Conservation (phyloP, 2,329 filamentous ascomycete species). For the Didymellaceae sp. region DNA sequence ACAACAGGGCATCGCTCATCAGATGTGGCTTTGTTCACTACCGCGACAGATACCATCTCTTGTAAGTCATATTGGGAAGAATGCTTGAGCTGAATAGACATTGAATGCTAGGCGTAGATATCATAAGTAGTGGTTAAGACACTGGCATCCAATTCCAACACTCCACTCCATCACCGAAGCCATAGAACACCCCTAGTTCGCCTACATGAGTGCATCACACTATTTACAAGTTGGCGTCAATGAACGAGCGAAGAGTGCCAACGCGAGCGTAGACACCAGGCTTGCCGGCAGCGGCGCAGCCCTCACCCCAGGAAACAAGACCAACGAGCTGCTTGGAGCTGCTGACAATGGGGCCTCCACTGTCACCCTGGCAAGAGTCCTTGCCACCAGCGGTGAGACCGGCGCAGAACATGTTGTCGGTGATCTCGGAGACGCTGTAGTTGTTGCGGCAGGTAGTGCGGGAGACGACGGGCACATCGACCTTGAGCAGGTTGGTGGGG, state of each 20-base stretch:
- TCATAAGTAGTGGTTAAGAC: too few relatives aligned
- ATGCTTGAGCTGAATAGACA: too few relatives aligned
- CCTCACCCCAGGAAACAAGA: slow-evolving; percentile 35
- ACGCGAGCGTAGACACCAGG: slow-evolving; percentile 39
- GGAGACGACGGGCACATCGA: slow-evolving; percentile 37
- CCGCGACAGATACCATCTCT: too few relatives aligned
- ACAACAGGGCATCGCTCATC: too few relatives aligned
- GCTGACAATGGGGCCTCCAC: slow-evolving; percentile 36
- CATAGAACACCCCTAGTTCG: too few relatives aligned
- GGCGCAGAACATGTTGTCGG: slow-evolving; percentile 39
- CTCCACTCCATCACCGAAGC: too few relatives aligned
- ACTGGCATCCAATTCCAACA: too few relatives aligned
- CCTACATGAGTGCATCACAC: too few relatives aligned
- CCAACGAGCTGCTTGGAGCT: slow-evolving; percentile 20
- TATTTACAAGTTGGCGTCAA: slow-evolving; percentile 22
- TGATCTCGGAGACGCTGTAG: slow-evolving; percentile 29
- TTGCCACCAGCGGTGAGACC: slow-evolving; percentile 33
- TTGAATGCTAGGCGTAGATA: too few relatives aligned
- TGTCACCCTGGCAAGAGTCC: slow-evolving; percentile 45
- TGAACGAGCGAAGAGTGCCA: slow-evolving; percentile 25
- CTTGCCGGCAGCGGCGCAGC: slow-evolving; percentile 29
- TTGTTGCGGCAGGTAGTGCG: slow-evolving; percentile 31
- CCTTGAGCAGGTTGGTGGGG: slow-evolving; percentile 31
- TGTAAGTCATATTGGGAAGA: too few relatives aligned
- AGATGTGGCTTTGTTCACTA: too few relatives aligned